phyloP scores from a whole-genome alignment of 257 asterid genomes.

The Nicotiana undulata region DNA sequence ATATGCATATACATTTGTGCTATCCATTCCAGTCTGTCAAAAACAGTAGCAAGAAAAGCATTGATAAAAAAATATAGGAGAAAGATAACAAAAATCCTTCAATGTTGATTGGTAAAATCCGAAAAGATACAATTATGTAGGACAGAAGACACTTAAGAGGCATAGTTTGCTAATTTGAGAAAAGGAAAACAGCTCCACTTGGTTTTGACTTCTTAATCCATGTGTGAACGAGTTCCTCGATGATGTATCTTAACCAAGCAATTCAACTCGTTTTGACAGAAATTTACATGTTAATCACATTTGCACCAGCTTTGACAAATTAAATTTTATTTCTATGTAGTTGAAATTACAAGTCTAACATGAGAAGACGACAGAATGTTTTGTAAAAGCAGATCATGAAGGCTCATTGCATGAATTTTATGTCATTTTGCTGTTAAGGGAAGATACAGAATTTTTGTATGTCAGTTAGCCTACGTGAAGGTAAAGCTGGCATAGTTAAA shows the following conservation, averaged over 20 bases:
- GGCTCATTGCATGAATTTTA: not conserved
- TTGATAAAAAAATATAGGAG: not conserved
- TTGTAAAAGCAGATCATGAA: not conserved
- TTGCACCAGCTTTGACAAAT: not conserved
- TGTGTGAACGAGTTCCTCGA: not conserved
- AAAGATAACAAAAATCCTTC: not conserved
- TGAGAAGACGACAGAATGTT: not conserved
- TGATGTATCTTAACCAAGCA: not conserved
- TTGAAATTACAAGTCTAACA: not conserved
- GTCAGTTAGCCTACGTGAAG: not conserved
- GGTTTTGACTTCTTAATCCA: not conserved
- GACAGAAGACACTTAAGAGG: not conserved
- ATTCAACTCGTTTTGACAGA: not conserved
- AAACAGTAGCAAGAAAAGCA: not conserved
- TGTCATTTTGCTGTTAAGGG: no score
- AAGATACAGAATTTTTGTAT: not conserved
- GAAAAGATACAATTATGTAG: not conserved
- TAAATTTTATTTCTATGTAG: not conserved
- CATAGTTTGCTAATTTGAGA: not conserved
- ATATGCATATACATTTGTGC: constrained; percentile 87
- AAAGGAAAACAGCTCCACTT: not conserved
- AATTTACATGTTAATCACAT: not conserved
- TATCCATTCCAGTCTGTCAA: constrained; percentile 80
- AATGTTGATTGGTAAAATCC: no score
- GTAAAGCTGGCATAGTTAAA: not conserved